Evolutionary conservation across 345 rosid genomes (phyloP).

Genomic region (Aurinia saxatilis): DNA sequence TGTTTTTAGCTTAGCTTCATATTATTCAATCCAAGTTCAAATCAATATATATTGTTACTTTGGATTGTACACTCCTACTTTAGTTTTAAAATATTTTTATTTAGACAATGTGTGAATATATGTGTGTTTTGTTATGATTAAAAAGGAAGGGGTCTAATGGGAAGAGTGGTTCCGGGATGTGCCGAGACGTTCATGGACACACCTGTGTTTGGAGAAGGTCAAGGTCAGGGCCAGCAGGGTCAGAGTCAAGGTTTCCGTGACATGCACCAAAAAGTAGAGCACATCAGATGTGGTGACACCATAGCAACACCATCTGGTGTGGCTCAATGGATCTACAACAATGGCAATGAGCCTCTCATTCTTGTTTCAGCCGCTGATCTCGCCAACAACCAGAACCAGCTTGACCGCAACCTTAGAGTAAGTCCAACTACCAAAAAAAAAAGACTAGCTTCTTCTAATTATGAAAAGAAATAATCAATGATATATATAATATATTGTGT

Average conservation of each 20-base stretch:
- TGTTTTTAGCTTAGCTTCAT: too few species aligned
- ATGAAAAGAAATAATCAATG: not conserved
- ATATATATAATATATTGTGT: not conserved
- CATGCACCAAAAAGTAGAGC: conserved; percentile 52
- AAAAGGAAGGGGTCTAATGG: conserved; percentile 39
- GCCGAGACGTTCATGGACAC: conserved; percentile 58
- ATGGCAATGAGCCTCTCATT: conserved; percentile 42
- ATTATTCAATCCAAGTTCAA: too few species aligned
- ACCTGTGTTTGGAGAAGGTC: conserved; percentile 1
- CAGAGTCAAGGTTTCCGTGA: conserved; percentile 29
- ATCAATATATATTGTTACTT: too few species aligned
- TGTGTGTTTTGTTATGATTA: not conserved
- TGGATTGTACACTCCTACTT: not conserved
- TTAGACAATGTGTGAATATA: not conserved
- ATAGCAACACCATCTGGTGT: conserved; percentile 45
- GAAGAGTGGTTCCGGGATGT: conserved; percentile 45
- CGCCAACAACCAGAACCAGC: conserved; percentile 44
- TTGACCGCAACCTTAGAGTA: conserved; percentile 50
- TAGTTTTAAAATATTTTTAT: not conserved
- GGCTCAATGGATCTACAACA: conserved; percentile 51
- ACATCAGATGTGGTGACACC: conserved; percentile 41
- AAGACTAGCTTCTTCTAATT: not conserved
- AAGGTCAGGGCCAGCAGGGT: conserved; percentile 7
- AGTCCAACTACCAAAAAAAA: not conserved
- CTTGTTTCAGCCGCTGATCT: conserved; percentile 32